Evolutionary conservation across 202 grass and related monocot species (phyloP), one percentile per base, ranked within the genome.

Genomic region (Digitaria exilis): DNA sequence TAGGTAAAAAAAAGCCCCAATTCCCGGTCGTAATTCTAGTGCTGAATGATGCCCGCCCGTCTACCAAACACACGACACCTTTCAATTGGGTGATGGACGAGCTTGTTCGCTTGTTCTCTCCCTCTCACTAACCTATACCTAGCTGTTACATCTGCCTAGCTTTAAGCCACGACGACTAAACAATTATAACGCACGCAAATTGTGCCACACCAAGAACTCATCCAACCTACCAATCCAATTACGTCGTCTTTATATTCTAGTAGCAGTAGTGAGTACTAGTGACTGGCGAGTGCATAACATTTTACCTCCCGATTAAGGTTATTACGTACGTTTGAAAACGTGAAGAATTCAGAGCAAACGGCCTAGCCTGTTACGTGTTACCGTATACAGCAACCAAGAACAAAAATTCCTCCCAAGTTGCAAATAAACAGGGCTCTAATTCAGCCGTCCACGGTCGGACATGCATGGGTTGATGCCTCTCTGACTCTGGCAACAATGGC

Each of bases 1-100:
- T 68, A 52, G 79, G 88, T 90, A 35, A 90, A 60, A 60, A 57
- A 60, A 86, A 90, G 79, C 83, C 88, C 31, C 88, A 79, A 86
- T 83, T 74, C 79, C 84, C 79, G 79, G 83, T 86, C 79, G 88
- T 82, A 86, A 79, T 83, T 85, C 77, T 81, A 39, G 82, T 64
- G 82, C 77, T 14, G 21, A 80, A 81, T 46, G 82, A 81, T 88
- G 82, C 82, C 17, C 66, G 4, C 56, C 75, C 70, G 18, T 85
- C 82, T 65, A 85, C 82, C 82, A 48, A 76, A 81, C 82, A 18
- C 37, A 22, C 29, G 24, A 13, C 57, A 48, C 55, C 68, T 63
- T 83, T 65, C 24, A 48, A 69, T 69, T 65, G 17, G 26, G 19
- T 35, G 59, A 70, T 46, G 77, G 41, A 42, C 59, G 22, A 67